A percentile compares a stretch with the other conserved stretches of the same genome.
Evolutionary conservation across 176 grass and related monocot genomes (phyloP).

Genomic region (Rhynchospora tenuis): DNA sequence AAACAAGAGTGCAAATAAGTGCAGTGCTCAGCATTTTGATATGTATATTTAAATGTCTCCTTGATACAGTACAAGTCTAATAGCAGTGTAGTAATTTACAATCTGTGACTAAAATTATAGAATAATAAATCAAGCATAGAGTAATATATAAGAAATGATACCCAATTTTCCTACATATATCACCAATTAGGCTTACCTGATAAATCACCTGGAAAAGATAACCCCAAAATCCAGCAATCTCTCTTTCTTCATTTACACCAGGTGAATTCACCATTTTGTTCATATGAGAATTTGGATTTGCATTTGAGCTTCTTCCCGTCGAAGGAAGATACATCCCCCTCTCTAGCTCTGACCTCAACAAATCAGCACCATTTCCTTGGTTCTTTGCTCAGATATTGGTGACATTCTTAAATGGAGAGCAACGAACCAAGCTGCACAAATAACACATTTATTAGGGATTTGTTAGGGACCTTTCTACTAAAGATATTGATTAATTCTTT

Average conservation of each 20-base stretch:
- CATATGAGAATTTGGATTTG: not conserved
- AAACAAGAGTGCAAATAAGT: not conserved
- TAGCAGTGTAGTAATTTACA: not conserved
- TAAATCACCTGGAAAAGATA: slow-evolving; percentile 88
- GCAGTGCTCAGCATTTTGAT: not conserved
- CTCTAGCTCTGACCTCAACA: slow-evolving; percentile 35
- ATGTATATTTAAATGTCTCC: not conserved
- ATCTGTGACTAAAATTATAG: not conserved
- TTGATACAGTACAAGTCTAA: not conserved
- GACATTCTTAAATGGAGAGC: slow-evolving; percentile 74
- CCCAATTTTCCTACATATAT: not conserved
- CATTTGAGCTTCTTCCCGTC: slow-evolving; percentile 2
- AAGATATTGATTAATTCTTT: not conserved
- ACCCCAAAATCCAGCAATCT: slow-evolving; percentile 78
- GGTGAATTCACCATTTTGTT: slow-evolving; percentile 23
- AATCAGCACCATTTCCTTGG: not conserved
- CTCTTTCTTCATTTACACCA: slow-evolving; percentile 15
- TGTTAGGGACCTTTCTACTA: not conserved
- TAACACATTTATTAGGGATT: not conserved
- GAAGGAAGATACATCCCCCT: slow-evolving; percentile 26
- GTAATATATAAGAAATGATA: not conserved
- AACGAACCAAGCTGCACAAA: slow-evolving; percentile 57
- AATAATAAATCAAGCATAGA: not conserved
- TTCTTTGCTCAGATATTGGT: slow-evolving; percentile 40
- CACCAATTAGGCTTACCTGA: slow-evolving; percentile 39